Evolutionary conservation across 1,284 basidiomycete genomes (phyloP).

Genomic region (Boletus semigastroideus): DNA sequence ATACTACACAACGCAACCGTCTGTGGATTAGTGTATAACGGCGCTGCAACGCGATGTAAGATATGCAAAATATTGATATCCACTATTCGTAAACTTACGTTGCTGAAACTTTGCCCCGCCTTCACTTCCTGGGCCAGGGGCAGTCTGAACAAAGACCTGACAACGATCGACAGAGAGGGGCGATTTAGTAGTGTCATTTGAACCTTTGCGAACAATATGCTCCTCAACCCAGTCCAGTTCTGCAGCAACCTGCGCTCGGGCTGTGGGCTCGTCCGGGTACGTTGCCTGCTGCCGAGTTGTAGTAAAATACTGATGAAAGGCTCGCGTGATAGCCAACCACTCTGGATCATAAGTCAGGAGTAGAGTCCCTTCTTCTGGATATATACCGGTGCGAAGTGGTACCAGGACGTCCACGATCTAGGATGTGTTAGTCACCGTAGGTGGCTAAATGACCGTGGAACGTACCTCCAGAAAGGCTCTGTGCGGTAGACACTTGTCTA

Average conservation of each 20-base stretch:
- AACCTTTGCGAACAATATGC: slow-evolving; percentile 43
- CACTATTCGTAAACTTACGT: slow-evolving; percentile 43
- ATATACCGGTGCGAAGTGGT: slow-evolving; percentile 6
- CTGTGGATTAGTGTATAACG: slow-evolving; percentile 77
- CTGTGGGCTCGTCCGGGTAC: slow-evolving; percentile 61
- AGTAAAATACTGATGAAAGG: slow-evolving; percentile 80
- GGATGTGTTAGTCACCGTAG: slow-evolving; percentile 1
- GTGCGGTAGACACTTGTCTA: slow-evolving; percentile 88
- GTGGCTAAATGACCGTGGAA: slow-evolving; percentile 4
- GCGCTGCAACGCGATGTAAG: slow-evolving; percentile 15
- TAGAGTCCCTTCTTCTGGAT: slow-evolving; percentile 28
- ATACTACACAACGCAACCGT: slow-evolving; percentile 85
- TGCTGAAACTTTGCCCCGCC: slow-evolving; percentile 40
- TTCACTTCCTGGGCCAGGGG: slow-evolving; percentile 57
- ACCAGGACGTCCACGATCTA: slow-evolving; percentile 71
- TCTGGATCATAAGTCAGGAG: slow-evolving; percentile 74
- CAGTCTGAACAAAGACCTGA: slow-evolving; percentile 76
- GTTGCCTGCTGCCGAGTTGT: slow-evolving; percentile 44
- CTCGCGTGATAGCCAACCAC: slow-evolving; percentile 93
- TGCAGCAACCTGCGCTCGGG: slow-evolving; percentile 57
- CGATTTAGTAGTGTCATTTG: slow-evolving; percentile 28
- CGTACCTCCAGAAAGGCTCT: slow-evolving; percentile 85
- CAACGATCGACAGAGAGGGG: slow-evolving; percentile 41
- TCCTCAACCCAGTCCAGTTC: slow-evolving; percentile 68
- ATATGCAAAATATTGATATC: background rate